Evolutionary conservation across 2,329 filamentous ascomycete species (phyloP).

Genomic region (Iodosphaeria phyllophila): DNA sequence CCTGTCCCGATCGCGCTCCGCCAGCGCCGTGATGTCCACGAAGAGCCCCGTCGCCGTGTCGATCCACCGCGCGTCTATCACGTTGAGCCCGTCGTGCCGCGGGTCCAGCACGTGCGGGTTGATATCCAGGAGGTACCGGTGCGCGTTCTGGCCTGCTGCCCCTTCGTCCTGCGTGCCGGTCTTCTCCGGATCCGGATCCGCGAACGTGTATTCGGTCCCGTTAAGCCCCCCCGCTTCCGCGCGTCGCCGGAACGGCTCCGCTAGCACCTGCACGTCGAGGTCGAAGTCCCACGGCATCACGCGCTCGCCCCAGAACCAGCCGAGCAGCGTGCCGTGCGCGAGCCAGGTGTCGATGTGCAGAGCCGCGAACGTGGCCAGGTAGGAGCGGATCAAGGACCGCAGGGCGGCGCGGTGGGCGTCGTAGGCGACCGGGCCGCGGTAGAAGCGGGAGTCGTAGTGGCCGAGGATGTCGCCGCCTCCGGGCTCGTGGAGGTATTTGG

Average conservation of each 20-base stretch:
- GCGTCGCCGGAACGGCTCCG: constrained; percentile 44
- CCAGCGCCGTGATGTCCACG: constrained; percentile 65
- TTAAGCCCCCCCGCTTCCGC: no score
- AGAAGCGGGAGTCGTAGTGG: constrained; percentile 62
- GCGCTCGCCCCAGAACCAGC: constrained; percentile 75
- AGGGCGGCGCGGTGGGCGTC: constrained; percentile 47
- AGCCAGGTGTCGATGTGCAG: constrained; percentile 67
- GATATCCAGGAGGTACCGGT: constrained; percentile 57
- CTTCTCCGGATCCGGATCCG: constrained; percentile 20
- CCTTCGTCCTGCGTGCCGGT: constrained; percentile 9
- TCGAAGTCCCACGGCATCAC: constrained; percentile 77
- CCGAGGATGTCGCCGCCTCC: constrained; percentile 38
- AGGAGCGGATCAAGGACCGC: constrained; percentile 52
- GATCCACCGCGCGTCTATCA: constrained; percentile 76
- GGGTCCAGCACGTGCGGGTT: constrained; percentile 51
- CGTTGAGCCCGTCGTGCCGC: constrained; percentile 50
- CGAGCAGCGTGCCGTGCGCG: constrained; percentile 65
- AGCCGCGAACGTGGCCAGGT: constrained; percentile 46
- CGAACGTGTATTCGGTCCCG: constrained; percentile 43
- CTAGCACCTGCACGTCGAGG: constrained; percentile 62
- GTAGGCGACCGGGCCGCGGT: constrained; percentile 41
- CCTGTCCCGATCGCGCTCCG: constrained; percentile 37
- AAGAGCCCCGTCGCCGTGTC: constrained; percentile 59
- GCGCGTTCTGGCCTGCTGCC: no score
- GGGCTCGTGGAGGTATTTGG: constrained; percentile 50